Percentiles rank a stretch among this genome's conserved stretches.
phyloP scores from a whole-genome alignment of 805 yeast genomes.

The Candida pseudofarinosa region DNA sequence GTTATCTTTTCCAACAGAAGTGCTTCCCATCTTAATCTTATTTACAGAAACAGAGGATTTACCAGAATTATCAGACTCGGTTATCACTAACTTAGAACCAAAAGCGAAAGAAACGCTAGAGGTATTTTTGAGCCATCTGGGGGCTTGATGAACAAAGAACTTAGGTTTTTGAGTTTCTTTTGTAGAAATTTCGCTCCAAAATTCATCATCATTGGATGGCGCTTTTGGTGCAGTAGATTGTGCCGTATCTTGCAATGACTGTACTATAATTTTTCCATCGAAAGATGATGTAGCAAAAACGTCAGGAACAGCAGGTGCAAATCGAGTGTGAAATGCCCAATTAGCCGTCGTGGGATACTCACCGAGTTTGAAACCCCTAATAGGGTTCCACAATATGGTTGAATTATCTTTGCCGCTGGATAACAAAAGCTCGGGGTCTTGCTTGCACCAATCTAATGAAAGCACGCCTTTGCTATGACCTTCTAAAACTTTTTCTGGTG shows the following conservation, averaged over 20 bases:
- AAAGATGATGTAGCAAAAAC: conserved; percentile 84
- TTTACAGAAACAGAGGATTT: conserved; percentile 41
- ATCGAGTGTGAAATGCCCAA: conserved; percentile 88
- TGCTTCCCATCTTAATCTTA: conserved; percentile 36
- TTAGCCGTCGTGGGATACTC: conserved; percentile 89
- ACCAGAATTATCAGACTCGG: conserved; percentile 37
- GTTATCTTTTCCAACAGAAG: conserved; percentile 24
- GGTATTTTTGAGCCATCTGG: conserved; percentile 79
- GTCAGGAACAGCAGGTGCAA: conserved; percentile 88
- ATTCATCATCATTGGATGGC: conserved; percentile 60
- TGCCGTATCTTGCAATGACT: conserved; percentile 83
- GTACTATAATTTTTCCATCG: conserved; percentile 77
- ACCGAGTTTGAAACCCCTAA: conserved; percentile 65
- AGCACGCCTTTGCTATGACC: conserved; percentile 89
- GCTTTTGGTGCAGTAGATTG: conserved; percentile 48
- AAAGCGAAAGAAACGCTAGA: conserved; percentile 81
- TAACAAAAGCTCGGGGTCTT: conserved; percentile 71
- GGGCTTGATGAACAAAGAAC: conserved; percentile 73
- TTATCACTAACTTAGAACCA: conserved; percentile 81
- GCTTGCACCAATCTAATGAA: conserved; percentile 89
- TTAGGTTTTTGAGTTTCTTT: conserved; percentile 71
- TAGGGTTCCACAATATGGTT: conserved; percentile 88
- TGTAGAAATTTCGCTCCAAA: conserved; percentile 76
- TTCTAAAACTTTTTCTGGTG: conserved; percentile 70
- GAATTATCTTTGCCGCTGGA: conserved; percentile 93